A percentile compares a stretch with the other conserved stretches of the same genome.
phyloP scores from a whole-genome alignment of 2,329 filamentous ascomycete genomes.

The Aspergillus sp. region DNA sequence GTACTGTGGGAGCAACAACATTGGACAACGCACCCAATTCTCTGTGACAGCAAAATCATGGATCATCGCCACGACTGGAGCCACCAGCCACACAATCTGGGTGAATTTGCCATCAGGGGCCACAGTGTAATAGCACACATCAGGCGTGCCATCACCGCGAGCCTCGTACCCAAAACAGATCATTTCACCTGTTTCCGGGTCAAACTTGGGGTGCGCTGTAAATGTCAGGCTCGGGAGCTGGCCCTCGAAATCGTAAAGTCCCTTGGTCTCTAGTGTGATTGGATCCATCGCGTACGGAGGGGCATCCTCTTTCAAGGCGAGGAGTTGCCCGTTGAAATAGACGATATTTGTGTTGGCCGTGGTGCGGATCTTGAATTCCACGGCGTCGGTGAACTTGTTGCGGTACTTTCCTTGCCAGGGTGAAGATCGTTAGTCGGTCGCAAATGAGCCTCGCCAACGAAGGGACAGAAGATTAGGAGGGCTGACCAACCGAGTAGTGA shows the following conservation, averaged over 20 bases:
- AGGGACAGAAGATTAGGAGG: background rate
- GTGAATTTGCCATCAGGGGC: constrained; percentile 33
- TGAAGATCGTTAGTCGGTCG: background rate
- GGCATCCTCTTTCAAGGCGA: constrained; percentile 56
- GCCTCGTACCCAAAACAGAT: constrained; percentile 56
- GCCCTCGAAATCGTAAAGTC: constrained; percentile 55
- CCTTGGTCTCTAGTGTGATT: constrained; percentile 56
- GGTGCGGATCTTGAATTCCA: constrained; percentile 37
- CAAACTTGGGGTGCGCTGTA: constrained; percentile 58
- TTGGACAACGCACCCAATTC: constrained; percentile 34
- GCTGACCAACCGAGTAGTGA: constrained; percentile 30
- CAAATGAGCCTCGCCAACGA: background rate
- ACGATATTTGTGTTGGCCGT: constrained; percentile 64
- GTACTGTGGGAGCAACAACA: background rate
- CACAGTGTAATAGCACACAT: constrained; percentile 44
- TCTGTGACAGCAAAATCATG: constrained; percentile 50
- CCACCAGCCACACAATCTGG: constrained; percentile 40
- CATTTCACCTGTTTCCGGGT: constrained; percentile 56
- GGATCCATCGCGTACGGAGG: constrained; percentile 57
- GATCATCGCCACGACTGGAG: constrained; percentile 46
- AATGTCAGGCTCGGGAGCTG: constrained; percentile 54
- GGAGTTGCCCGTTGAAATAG: constrained; percentile 57
- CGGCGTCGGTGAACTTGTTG: constrained; percentile 46
- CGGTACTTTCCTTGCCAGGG: constrained; percentile 41
- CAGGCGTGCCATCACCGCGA: constrained; percentile 44